Percentiles rank a stretch among this genome's conserved stretches.
These are phyloP conservation scores for Microcera coccophila DNA, from an alignment of 2,329 filamentous ascomycete genomes.

Conservation along the genomic window DNA sequence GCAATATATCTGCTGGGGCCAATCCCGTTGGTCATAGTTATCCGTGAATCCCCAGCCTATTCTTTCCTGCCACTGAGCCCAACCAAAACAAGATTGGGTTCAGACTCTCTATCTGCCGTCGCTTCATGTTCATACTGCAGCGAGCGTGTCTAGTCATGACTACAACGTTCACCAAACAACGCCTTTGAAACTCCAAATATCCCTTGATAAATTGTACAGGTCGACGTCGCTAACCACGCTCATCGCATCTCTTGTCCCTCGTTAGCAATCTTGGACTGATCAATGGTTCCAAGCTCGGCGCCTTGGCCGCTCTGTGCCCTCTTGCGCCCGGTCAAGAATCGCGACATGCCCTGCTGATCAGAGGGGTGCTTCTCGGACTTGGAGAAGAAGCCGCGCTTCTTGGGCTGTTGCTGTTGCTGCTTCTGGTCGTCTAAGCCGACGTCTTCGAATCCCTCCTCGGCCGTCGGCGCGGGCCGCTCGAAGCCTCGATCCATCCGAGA, in stretches of 20 bases:
- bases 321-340: conserved; percentile 69
- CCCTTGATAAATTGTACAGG: conserved; percentile 24
- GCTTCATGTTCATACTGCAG: no score
- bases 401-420: conserved; percentile 31
- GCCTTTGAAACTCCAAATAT: conserved; percentile 25
- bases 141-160: conserved; percentile 24
- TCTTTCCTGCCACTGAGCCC: background rate
- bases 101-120: no score
- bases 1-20: background rate
- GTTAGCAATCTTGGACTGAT: conserved; percentile 32
- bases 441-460: conserved; percentile 83
- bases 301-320: conserved; percentile 62
- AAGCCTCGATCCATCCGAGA: conserved; percentile 58
- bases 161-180: conserved; percentile 22
- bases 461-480: conserved; percentile 58
- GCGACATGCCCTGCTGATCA: conserved; percentile 36
- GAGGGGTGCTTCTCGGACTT: conserved; percentile 51
- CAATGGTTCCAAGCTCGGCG: conserved; percentile 66
- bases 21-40: background rate
- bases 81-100: no score
- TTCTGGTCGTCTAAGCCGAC: conserved; percentile 79
- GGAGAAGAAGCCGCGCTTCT: conserved; percentile 70
- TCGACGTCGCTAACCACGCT: conserved; percentile 5
- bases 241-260: conserved; percentile 27
- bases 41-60: background rate